phyloP scores from a whole-genome alignment of 257 asterid species.

The Solanum lignicaule region DNA sequence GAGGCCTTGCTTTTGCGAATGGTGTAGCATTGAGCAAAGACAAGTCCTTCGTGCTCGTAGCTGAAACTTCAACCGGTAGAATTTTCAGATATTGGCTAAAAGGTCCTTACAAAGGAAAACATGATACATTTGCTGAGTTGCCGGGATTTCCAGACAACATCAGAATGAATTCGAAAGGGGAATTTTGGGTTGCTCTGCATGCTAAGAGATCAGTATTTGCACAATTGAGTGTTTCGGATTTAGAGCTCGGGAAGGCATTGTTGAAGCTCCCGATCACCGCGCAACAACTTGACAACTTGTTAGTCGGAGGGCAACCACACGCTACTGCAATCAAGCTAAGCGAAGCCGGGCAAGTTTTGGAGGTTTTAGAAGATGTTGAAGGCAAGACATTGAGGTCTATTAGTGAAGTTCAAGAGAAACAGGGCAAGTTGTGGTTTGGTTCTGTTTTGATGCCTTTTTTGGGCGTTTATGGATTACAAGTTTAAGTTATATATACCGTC shows the following conservation, averaged over 20 bases:
- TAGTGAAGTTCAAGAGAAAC: conserved; percentile 55
- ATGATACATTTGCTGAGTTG: conserved; percentile 29
- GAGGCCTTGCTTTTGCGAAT: neutral
- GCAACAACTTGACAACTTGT: conserved; percentile 34
- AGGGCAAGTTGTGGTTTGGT: conserved; percentile 53
- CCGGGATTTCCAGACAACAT: conserved; percentile 63
- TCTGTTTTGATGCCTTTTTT: conserved; percentile 45
- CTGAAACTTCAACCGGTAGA: conserved; percentile 19
- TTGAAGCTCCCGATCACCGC: conserved; percentile 33
- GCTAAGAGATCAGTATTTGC: conserved; percentile 21
- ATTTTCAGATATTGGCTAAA: conserved; percentile 35
- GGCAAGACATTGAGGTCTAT: conserved; percentile 45
- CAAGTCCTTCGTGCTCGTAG: neutral
- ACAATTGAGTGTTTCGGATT: conserved; percentile 16
- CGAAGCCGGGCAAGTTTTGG: conserved; percentile 34
- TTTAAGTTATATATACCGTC: neutral
- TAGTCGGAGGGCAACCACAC: conserved; percentile 49
- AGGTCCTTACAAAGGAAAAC: conserved; percentile 37
- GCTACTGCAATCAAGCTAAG: conserved; percentile 54
- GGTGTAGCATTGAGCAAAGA: neutral
- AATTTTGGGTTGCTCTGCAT: conserved; percentile 64
- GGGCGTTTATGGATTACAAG: conserved; percentile 22
- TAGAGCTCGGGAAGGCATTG: conserved; percentile 23
- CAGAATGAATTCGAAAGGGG: conserved; percentile 41
- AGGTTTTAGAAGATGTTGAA: conserved; percentile 44